Conservation (phyloP, 2,329 filamentous ascomycete genomes). For the Cercospora sp. region DNA sequence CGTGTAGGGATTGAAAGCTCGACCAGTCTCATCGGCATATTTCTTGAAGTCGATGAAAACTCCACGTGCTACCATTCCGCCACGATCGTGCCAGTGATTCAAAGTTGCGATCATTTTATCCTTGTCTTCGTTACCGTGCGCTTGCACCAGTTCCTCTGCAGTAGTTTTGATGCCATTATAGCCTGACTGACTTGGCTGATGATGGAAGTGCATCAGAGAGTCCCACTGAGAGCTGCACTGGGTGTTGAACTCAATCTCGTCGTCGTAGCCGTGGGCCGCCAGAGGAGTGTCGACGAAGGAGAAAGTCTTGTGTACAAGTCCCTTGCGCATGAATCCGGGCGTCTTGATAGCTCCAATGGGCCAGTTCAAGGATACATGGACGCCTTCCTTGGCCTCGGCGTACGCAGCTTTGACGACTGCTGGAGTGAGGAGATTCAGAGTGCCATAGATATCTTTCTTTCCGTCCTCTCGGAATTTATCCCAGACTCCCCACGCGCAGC, state of each 20-base stretch:
- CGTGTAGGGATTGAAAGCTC: constrained; percentile 58
- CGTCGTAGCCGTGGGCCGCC: constrained; percentile 43
- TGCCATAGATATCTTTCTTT: constrained; percentile 47
- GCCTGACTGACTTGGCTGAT: constrained; percentile 44
- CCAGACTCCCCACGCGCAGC: constrained; percentile 47
- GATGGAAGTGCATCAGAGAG: constrained; percentile 45
- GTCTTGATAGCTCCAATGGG: constrained; percentile 40
- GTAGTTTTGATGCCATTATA: constrained; percentile 53
- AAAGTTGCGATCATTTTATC: constrained; percentile 36
- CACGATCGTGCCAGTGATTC: constrained; percentile 53
- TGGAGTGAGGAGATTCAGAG: constrained; percentile 49
- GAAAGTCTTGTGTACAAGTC: constrained; percentile 40
- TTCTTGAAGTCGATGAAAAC: constrained; percentile 58
- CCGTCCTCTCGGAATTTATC: constrained; percentile 42
- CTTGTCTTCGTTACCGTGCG: constrained; percentile 32
- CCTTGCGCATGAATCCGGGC: constrained; percentile 40
- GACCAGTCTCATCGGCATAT: constrained; percentile 60
- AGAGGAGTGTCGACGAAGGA: constrained; percentile 40
- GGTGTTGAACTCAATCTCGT: constrained; percentile 51
- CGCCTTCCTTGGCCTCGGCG: constrained; percentile 45
- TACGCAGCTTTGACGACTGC: constrained; percentile 46
- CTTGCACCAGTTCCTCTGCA: constrained; percentile 32
- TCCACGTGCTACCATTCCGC: constrained; percentile 57
- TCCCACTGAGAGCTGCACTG: constrained; percentile 52
- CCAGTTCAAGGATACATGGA: constrained; percentile 47